These are phyloP conservation scores for Musa acuminata DNA, from an alignment of 176 grass and related monocot genomes.

Conservation along the genomic window DNA sequence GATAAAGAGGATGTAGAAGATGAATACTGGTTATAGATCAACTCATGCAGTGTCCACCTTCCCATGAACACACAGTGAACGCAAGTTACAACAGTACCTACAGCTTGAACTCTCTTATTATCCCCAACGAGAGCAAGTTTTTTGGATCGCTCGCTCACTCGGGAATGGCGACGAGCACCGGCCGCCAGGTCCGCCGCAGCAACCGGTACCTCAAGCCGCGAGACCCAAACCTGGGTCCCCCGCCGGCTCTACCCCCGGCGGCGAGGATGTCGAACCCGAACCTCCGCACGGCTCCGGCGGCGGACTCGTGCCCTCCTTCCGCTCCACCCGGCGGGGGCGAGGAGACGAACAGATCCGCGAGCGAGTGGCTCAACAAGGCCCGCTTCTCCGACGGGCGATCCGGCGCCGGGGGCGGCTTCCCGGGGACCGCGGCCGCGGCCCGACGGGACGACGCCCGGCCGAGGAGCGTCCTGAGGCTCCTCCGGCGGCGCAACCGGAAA, in stretches of 20 bases:
- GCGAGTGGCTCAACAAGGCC: constrained; percentile 28
- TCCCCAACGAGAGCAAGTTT: background rate
- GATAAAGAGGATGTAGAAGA: too few relatives aligned
- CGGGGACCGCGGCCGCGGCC: constrained; percentile 19
- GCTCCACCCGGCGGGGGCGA: constrained; percentile 32
- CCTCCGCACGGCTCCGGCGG: constrained; percentile 10
- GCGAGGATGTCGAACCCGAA: constrained; percentile 7
- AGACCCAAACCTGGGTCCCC: constrained; percentile 41
- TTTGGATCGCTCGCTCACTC: constrained; percentile 33
- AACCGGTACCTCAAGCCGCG: constrained; percentile 46
- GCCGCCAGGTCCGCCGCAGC: constrained; percentile 55
- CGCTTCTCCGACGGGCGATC: constrained; percentile 21
- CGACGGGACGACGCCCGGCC: background rate
- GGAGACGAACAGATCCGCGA: constrained; percentile 64
- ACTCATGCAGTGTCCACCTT: too few relatives aligned
- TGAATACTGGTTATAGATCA: too few relatives aligned
- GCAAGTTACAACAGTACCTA: background rate
- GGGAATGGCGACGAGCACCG: constrained; percentile 74
- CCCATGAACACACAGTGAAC: background rate
- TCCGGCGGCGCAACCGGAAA: constrained; percentile 18
- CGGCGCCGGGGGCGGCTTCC: background rate
- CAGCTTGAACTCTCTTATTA: background rate
- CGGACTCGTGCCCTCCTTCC: background rate
- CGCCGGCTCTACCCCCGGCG: background rate
- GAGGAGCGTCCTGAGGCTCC: background rate